These are phyloP conservation scores for Pisolithus thermaeus DNA, from an alignment of 1,284 basidiomycete species.

Conservation along the genomic window DNA sequence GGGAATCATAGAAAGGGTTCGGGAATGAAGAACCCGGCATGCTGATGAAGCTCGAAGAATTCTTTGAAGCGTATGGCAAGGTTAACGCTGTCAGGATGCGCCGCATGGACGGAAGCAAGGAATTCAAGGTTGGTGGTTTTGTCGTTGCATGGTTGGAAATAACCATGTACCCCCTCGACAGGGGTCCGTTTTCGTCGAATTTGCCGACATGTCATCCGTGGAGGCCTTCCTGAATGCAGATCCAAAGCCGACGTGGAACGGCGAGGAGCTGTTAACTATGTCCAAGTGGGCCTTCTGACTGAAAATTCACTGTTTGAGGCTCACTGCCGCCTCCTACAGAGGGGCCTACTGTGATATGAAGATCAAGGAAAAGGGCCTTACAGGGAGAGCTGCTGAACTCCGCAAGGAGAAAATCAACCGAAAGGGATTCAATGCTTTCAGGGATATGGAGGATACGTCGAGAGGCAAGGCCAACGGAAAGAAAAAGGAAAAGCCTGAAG, in stretches of 20 bases:
- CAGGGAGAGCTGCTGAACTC: slow-evolving; percentile 55
- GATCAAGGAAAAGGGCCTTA: slow-evolving; percentile 91
- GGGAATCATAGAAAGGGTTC: slow-evolving; percentile 75
- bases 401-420: slow-evolving; percentile 49
- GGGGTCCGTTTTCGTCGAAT: slow-evolving; percentile 94
- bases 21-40: slow-evolving; percentile 66
- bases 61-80: slow-evolving; percentile 78
- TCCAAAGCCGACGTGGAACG: slow-evolving; percentile 75
- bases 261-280: slow-evolving; percentile 77
- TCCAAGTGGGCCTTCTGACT: slow-evolving; percentile 58
- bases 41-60: slow-evolving; percentile 77
- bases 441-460: slow-evolving; percentile 54
- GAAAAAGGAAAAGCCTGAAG: slow-evolving; percentile 46
- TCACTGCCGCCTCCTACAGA: slow-evolving; percentile 34
- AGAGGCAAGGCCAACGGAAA: slow-evolving; percentile 38
- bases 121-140: slow-evolving; percentile 66
- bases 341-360: slow-evolving; percentile 95
- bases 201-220: slow-evolving; percentile 66
- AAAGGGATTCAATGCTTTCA: slow-evolving; percentile 86
- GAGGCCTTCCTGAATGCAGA: slow-evolving; percentile 76
- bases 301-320: neutral
- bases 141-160: neutral
- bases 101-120: slow-evolving; percentile 62
- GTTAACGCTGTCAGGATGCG: slow-evolving; percentile 88
- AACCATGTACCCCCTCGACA: slow-evolving; percentile 29